Base-by-base conservation (phyloP, 495 filamentous ascomycete species). In the Cetradonia linearis region DNA sequence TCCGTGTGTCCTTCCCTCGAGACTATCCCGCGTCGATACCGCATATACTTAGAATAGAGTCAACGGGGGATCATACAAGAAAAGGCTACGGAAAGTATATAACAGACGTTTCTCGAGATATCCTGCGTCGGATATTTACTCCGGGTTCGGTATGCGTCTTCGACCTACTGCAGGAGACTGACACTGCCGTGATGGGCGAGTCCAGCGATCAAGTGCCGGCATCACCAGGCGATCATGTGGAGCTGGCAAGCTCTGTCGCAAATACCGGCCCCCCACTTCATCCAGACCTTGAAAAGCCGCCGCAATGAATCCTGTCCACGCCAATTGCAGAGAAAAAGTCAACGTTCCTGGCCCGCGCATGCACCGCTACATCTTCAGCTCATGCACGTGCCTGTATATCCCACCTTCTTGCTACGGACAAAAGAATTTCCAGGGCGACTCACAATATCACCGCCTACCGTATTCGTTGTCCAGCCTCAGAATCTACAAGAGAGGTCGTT, bases 401-500 rank as follows among this genome's bases (percentile, higher is more conserved):
- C 40, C 83, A 94, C 66, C 78, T 96, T 16, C 76, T 94, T 3
- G 74, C 83, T 23, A 85, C 81, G 0, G 89, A 97, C 72, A 92
- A 87, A 72, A 86, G 85, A 63, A 85, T 86, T 44, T 83, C 88
- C 11, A 81, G 80, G 44, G 93, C 93, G 11, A 92, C 91, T 60
- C 93, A 98, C 71, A 97, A 96, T 70, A 96, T 96, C 63, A 79
- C 76, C 30, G 85, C 85, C 34, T 86, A 81, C 77, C 77, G 83
- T 7, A 84, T 86, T 40, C 56, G 42, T n/a, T 20, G 20, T 14
- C 50, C 34, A 18, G 33, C 27, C 14, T 25, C 36, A n/a, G 44
- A 14, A 40, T 72, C 78, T 37, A 66, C 70, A 7, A 69, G 73
- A 0, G 78, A 78, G 62, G 80, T 84, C 23, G 78, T 77, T 38